These are phyloP conservation scores for Magnusiomyces magnusii DNA, from an alignment of 1,139 yeast genomes.

Conservation along the genomic window DNA sequence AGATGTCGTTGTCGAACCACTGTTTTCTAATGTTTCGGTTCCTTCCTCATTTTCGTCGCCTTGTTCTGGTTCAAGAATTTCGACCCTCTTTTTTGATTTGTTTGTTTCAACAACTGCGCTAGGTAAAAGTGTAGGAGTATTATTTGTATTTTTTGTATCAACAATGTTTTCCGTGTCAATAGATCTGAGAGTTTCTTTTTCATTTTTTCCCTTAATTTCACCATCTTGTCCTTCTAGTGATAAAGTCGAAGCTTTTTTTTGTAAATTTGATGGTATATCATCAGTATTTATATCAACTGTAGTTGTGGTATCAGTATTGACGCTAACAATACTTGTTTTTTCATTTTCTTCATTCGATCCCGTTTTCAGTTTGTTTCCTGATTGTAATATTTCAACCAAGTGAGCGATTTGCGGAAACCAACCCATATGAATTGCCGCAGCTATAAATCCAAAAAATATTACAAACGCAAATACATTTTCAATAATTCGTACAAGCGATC, in stretches of 20 bases:
- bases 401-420: slow-evolving; percentile 36
- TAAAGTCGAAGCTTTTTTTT: too few relatives aligned
- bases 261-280: too few relatives aligned
- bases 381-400: slow-evolving; percentile 16
- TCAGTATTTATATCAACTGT: too few relatives aligned
- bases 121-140: slow-evolving; percentile 2
- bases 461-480: slow-evolving; percentile 46
- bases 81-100: slow-evolving; percentile 14
- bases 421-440: slow-evolving; percentile 36
- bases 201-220: too few relatives aligned
- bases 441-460: slow-evolving; percentile 31
- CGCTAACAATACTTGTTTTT: too few relatives aligned
- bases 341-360: slow-evolving; percentile 3
- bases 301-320: too few relatives aligned
- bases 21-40: not conserved
- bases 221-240: too few relatives aligned
- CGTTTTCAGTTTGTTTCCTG: not conserved
- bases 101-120: not conserved
- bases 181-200: too few relatives aligned
- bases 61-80: slow-evolving; percentile 21
- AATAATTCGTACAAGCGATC: slow-evolving; percentile 31
- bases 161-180: too few relatives aligned
- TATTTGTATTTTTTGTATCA: not conserved
- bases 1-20: slow-evolving; percentile 12
- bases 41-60: not conserved